Conservation (phyloP, 768 basidiomycete genomes). For the Pulveroboletus sp. region DNA sequence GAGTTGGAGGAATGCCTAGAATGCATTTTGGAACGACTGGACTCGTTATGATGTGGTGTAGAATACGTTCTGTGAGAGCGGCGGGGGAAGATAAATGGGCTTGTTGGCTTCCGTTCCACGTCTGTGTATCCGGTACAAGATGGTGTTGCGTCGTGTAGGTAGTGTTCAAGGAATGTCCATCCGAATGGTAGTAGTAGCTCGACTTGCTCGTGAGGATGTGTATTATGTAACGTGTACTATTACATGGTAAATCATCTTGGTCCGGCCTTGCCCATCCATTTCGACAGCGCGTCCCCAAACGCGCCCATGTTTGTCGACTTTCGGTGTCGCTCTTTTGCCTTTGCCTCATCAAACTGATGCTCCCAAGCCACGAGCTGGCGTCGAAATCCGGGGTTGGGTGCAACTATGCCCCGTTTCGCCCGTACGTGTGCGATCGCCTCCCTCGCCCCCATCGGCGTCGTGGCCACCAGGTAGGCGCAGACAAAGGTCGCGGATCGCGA, state of each 20-base stretch:
- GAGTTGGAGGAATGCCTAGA: slow-evolving; percentile 25
- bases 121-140: slow-evolving; percentile 2
- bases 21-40: slow-evolving; percentile 21
- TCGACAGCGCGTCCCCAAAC: slow-evolving; percentile 12
- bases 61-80: slow-evolving; percentile 11
- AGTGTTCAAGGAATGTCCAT: slow-evolving; percentile 28
- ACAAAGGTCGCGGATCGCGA: slow-evolving; percentile 76
- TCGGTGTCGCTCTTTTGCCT: slow-evolving; percentile 14
- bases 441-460: slow-evolving; percentile 46
- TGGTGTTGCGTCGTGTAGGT: slow-evolving; percentile 8
- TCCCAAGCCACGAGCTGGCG: slow-evolving; percentile 49
- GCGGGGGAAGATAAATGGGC: no score
- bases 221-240: slow-evolving; percentile 18
- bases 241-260: neutral
- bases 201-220: neutral
- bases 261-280: slow-evolving; percentile 14
- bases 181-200: slow-evolving; percentile 11
- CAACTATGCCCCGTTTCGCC: slow-evolving; percentile 55
- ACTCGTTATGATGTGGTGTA: slow-evolving; percentile 3
- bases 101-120: no score
- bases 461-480: slow-evolving; percentile 64
- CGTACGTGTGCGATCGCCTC: slow-evolving; percentile 57
- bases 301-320: slow-evolving; percentile 3
- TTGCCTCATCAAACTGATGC: slow-evolving; percentile 24
- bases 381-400: slow-evolving; percentile 68